These are phyloP conservation scores for Moricandia arvensis DNA, from an alignment of 345 rosid species.

Conservation along the genomic window DNA sequence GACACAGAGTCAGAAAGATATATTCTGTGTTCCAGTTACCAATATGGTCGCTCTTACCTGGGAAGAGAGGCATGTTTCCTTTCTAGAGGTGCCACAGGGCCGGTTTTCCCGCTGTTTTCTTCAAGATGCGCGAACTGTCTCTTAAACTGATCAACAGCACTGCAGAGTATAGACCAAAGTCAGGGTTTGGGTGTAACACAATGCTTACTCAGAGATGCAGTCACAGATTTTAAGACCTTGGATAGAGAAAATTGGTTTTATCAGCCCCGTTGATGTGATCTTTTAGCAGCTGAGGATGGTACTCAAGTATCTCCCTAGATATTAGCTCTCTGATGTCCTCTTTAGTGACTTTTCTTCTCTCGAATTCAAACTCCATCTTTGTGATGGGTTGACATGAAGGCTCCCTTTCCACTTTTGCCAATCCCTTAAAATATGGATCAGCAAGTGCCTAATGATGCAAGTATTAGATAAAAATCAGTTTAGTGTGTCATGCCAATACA, in stretches of 20 bases:
- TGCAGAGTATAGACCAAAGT: slow-evolving; percentile 40
- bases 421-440: slow-evolving; percentile 44
- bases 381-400: slow-evolving; percentile 92
- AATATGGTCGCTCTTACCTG: slow-evolving; percentile 46
- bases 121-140: slow-evolving; percentile 92
- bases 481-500: neutral
- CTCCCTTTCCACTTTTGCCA: slow-evolving; percentile 85
- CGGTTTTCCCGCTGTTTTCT: slow-evolving; percentile 75
- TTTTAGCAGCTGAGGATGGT: slow-evolving; percentile 91
- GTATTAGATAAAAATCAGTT: slow-evolving; percentile 4
- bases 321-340: slow-evolving; percentile 89
- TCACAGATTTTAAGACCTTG: slow-evolving; percentile 52
- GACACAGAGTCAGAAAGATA: neutral
- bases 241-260: slow-evolving; percentile 85
- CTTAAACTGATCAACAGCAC: slow-evolving; percentile 90
- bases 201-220: slow-evolving; percentile 10
- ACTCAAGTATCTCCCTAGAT: slow-evolving; percentile 82
- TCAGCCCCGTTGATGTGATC: slow-evolving; percentile 85
- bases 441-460: slow-evolving; percentile 25
- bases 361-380: slow-evolving; percentile 97
- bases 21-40: neutral
- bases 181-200: neutral
- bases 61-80: slow-evolving; percentile 93
- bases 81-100: slow-evolving; percentile 65
- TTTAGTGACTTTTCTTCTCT: slow-evolving; percentile 86